These are phyloP conservation scores for Plenodomus tracheiphilus DNA, from an alignment of 2,329 filamentous ascomycete species.

Conservation along the genomic window DNA sequence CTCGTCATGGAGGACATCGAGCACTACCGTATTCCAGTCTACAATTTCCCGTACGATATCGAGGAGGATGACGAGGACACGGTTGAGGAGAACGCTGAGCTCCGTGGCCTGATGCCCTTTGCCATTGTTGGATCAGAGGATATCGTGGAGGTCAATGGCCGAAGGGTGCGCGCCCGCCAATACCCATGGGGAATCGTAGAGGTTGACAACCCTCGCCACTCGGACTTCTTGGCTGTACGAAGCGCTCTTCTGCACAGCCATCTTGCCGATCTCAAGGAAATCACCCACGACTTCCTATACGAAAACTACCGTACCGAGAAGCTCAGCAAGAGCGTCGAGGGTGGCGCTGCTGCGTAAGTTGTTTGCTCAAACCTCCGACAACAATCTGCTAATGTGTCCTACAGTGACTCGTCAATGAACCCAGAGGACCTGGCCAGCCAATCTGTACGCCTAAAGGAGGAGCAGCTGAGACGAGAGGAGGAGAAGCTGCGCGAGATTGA, in stretches of 20 bases:
- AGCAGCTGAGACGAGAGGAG: slow-evolving; percentile 97
- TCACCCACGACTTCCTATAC: slow-evolving; percentile 99
- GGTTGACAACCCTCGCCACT: slow-evolving; percentile 98
- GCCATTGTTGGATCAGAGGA: slow-evolving; percentile 98
- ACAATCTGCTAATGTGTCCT: slow-evolving; percentile 26
- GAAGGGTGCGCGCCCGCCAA: slow-evolving; percentile 89
- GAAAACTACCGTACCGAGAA: slow-evolving; percentile 99
- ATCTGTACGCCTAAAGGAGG: slow-evolving; percentile 98
- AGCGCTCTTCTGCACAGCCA: slow-evolving; percentile 97
- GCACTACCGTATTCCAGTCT: slow-evolving; percentile 98
- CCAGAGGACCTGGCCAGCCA: slow-evolving; percentile 96
- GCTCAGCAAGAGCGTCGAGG: slow-evolving; percentile 98
- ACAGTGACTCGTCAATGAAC: slow-evolving; percentile 85
- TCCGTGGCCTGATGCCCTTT: slow-evolving; percentile 97
- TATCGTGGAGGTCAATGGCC: slow-evolving; percentile 88
- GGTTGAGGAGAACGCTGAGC: slow-evolving; percentile 97
- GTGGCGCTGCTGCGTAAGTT: slow-evolving; percentile 83
- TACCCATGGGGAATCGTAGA: slow-evolving; percentile 99
- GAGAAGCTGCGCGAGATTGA: slow-evolving; percentile 99
- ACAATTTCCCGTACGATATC: slow-evolving; percentile 99
- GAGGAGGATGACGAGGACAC: slow-evolving; percentile 99
- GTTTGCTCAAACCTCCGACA: neutral
- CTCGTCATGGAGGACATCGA: slow-evolving; percentile 99
- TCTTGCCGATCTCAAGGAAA: slow-evolving; percentile 97
- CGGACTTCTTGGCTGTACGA: slow-evolving; percentile 95